Base-by-base conservation (phyloP, 306 rosid species). In the Trifolium dubium region DNA sequence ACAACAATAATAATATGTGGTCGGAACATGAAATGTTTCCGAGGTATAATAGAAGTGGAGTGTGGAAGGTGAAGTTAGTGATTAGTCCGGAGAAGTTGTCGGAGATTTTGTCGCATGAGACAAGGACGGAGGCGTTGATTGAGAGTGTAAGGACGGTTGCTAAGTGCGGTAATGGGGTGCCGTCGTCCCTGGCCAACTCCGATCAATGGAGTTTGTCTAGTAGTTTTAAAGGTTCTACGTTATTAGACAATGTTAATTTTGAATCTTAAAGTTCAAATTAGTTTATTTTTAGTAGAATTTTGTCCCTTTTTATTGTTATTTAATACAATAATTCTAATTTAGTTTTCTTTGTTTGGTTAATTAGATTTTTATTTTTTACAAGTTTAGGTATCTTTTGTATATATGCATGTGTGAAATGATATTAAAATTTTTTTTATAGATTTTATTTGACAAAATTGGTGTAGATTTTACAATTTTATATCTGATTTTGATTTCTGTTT, bases 11-110 rank as follows among this genome's bases (percentile, higher is more conserved):
- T 3, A 40, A 49, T 13, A 77, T 56, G 63, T 69, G 75, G 83
- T 72, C 83, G 64, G 90, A 82, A 3, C 84, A 84, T 1, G 92
- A 87, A 39, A 88, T 85, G 54, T 19, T 89, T 56, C 89, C 96
- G 5, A 83, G 88, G 87, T 89, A 83, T 60, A 85, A 85, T 29
- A 81, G 69, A 9, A 40, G 77, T 0, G 98, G 93, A 2, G 92
- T 89, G 14, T 92, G 98, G 98, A 92, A 92, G 82, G 98, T 89
- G 70, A 92, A 88, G 81, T 61, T 92, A 71, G 96, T 90, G 3
- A 89, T 92, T 11, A 86, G 87, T 76, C 92, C 96, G 0, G 86
- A 88, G 66, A 89, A 89, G 84, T 67, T 92, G 47, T 86, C 96
- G 14, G 89, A 90, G 69, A 92, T 92, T 28, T 79, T 92, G 87